phyloP scores from a whole-genome alignment of 73 alveolate genomes.

The Blepharisma stoltei region DNA sequence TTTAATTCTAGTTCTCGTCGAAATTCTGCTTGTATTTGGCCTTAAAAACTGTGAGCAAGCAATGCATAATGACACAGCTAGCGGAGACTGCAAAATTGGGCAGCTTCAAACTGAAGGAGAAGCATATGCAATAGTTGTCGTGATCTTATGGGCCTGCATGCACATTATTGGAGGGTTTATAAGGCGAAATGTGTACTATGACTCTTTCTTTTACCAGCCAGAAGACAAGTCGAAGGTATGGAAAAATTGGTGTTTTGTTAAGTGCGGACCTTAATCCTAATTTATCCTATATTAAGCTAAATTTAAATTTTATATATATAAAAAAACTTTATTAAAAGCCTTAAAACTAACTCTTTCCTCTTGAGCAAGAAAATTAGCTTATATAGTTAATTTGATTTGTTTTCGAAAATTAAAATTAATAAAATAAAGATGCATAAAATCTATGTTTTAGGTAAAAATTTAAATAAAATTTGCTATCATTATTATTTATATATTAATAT shows the following conservation, averaged over 20 bases:
- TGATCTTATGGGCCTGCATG: not conserved
- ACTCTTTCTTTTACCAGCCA: slow-evolving; percentile 30
- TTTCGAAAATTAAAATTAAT: too few relatives aligned
- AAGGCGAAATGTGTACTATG: slow-evolving; percentile 27
- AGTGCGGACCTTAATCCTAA: slow-evolving; percentile 17
- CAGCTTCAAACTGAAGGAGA: slow-evolving; percentile 2
- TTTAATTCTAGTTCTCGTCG: not conserved
- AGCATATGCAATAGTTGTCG: not conserved
- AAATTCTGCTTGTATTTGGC: not conserved
- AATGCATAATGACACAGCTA: not conserved
- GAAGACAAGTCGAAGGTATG: not conserved
- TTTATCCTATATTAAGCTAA: not conserved
- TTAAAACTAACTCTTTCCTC: too few relatives aligned
- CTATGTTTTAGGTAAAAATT: too few relatives aligned
- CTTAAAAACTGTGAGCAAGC: slow-evolving; percentile 23
- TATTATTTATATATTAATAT: too few relatives aligned
- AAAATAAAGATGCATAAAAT: too few relatives aligned
- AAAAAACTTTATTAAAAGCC: too few relatives aligned
- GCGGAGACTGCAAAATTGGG: not conserved
- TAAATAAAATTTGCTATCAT: too few relatives aligned
- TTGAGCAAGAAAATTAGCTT: too few relatives aligned
- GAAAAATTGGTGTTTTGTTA: slow-evolving; percentile 5
- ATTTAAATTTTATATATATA: too few relatives aligned
- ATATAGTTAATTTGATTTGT: too few relatives aligned
- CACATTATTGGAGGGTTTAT: slow-evolving; percentile 25